Base-by-base conservation (phyloP, 768 basidiomycete genomes). In the Hypholoma fasciculare region DNA sequence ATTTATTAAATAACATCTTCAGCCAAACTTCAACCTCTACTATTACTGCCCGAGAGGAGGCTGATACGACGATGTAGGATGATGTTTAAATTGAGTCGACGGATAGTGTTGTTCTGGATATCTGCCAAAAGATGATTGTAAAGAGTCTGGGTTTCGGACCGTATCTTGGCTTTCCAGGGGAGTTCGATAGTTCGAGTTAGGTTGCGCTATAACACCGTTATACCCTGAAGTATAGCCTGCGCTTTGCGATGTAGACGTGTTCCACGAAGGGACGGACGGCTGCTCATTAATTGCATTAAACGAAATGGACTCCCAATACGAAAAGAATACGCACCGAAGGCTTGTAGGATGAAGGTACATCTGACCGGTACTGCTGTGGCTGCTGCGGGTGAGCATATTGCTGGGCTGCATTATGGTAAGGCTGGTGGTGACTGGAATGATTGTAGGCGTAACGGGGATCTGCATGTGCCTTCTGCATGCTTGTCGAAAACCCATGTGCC, bases 401-500 rank as follows among this genome's bases (percentile, higher is more conserved):
- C 5, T 54, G 54, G 12, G 44, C 43, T 54, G 54, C 37, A 54
- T 54, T 54, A 54, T 54, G 54, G 20, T 54, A 54, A 37, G 54
- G 17, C 47, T 54, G 54, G 36, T 53, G 52, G 39, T 54, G 54
- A 20, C 19, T 60, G 13, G 57, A 39, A 34, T 67, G 66, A 36
- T 62, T 57, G 52, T 76, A 72, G 20, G 65, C 39, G 58, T 64
- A 62, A 49, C 49, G 65, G 60, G 63, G 52, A 61, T 71, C 54
- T 48, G 54, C 26, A 56, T 64, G 62, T 61, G 59, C 20, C 52
- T 53, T 60, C 57, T 65, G 63, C 7, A 60, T 19, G 38, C 55
- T 61, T 2, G 70, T 57, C 4, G 70, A 69, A 48, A 79, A 79
- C 7, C 68, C 72, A 27, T 72, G 75, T 37, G 76, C 75, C 34